phyloP scores from a whole-genome alignment of 2,329 filamentous ascomycete genomes.

The Cercospora janseana region DNA sequence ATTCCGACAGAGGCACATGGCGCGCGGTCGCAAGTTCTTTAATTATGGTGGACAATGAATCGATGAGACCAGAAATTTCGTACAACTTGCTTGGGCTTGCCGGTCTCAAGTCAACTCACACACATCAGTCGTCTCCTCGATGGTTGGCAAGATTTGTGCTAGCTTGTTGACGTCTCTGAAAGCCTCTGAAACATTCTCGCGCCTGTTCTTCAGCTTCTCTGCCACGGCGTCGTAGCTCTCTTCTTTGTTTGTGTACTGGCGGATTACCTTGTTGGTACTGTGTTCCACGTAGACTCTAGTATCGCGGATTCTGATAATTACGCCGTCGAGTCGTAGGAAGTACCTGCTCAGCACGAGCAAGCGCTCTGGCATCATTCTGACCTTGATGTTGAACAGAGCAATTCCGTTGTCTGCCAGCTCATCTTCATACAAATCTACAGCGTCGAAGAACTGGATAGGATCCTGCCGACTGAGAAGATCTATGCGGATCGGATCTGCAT shows the following conservation, averaged over 20 bases:
- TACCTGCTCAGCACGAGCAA: slow-evolving; percentile 81
- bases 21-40: no score
- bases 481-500: slow-evolving; percentile 68
- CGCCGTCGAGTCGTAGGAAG: slow-evolving; percentile 90
- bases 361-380: slow-evolving; percentile 86
- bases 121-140: slow-evolving; percentile 65
- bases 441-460: slow-evolving; percentile 94
- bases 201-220: slow-evolving; percentile 53
- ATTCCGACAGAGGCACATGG: no score
- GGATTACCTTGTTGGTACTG: slow-evolving; percentile 69
- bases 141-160: slow-evolving; percentile 64
- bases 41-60: no score
- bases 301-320: slow-evolving; percentile 82
- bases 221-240: slow-evolving; percentile 74
- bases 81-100: neutral
- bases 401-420: slow-evolving; percentile 98
- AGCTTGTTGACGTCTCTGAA: slow-evolving; percentile 79
- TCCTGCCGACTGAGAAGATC: slow-evolving; percentile 84
- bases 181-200: slow-evolving; percentile 72
- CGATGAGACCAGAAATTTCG: no score
- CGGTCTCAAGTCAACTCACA: slow-evolving; percentile 30
- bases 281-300: slow-evolving; percentile 93
- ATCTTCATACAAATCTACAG: slow-evolving; percentile 94
- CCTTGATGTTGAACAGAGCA: slow-evolving; percentile 82
- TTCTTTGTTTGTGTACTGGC: slow-evolving; percentile 90